phyloP scores from a whole-genome alignment of 2,329 filamentous ascomycete genomes.

The Fusarium illudens region DNA sequence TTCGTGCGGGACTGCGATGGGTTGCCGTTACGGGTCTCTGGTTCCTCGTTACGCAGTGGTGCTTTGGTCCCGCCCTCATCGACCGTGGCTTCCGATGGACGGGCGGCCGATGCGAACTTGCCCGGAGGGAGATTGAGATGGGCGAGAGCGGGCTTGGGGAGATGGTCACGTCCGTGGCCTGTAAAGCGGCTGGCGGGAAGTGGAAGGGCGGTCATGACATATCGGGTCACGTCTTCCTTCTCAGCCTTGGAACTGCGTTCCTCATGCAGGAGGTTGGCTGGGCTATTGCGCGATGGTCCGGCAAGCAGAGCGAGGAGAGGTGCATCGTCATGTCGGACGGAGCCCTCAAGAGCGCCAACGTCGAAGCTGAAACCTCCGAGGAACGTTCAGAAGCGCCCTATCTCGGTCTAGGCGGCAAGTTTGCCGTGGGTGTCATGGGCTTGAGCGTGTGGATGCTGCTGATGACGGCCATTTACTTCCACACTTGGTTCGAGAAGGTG shows the following conservation, averaged over 20 bases:
- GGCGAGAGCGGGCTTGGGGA: slow-evolving; percentile 57
- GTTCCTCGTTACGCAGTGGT: slow-evolving; percentile 95
- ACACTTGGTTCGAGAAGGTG: slow-evolving; percentile 98
- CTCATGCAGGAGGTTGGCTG: slow-evolving; percentile 81
- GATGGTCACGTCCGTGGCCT: slow-evolving; percentile 78
- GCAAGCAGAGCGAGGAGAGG: slow-evolving; percentile 65
- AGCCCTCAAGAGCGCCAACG: slow-evolving; percentile 66
- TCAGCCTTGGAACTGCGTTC: slow-evolving; percentile 84
- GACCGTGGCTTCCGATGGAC: slow-evolving; percentile 90
- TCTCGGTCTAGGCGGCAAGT: slow-evolving; percentile 60
- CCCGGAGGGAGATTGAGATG: slow-evolving; percentile 56
- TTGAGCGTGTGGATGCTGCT: slow-evolving; percentile 94
- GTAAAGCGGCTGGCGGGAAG: slow-evolving; percentile 80
- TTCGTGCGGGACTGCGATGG: slow-evolving; percentile 74
- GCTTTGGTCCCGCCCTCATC: slow-evolving; percentile 88
- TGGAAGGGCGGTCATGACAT: slow-evolving; percentile 98
- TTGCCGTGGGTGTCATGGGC: slow-evolving; percentile 70
- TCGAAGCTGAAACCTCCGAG: slow-evolving; percentile 52
- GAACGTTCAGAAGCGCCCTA: slow-evolving; percentile 37
- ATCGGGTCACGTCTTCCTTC: slow-evolving; percentile 91
- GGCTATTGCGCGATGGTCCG: slow-evolving; percentile 58
- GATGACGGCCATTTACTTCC: slow-evolving; percentile 98
- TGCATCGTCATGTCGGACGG: slow-evolving; percentile 73
- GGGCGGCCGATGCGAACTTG: slow-evolving; percentile 80
- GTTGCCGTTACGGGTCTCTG: slow-evolving; percentile 77